Base-by-base conservation (phyloP, 1,139 yeast genomes). In the Pichia sp. region DNA sequence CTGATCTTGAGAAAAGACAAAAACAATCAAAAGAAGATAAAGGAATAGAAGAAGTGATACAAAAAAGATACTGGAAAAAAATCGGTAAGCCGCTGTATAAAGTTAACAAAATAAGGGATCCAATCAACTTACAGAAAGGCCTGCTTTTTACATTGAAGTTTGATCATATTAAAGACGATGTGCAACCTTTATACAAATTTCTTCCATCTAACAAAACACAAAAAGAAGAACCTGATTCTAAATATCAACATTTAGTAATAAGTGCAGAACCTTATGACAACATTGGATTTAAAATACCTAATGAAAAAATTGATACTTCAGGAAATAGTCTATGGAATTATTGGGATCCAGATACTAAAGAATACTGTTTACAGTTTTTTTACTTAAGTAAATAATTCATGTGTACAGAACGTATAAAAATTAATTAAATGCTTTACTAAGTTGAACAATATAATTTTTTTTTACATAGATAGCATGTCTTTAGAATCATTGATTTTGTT, bases 191-290 rank as follows among this genome's bases (percentile, higher is more conserved):
- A 43, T 82, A 79, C 59, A 68, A 95, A 42, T 65, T 87, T 47
- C 83, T 87, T 90, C 77, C 85, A 35, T 75, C 80, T 41, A 84
- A 73, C 57, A 95, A 87, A 59, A 82, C 84, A 46, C 67, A 74
- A 20, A 63, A 72, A 2, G 82, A 69, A 29, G 59, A 67, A 4
- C 66, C 67, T 8, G 70, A 73, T 49, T 68, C 72, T 42, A 56
- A 64, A 45, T 64, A 64, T 62, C 95, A 84, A 61, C 86, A 82
- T 57, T 58, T 87, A 51, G 76, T 87, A n/a, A 63, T 87, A 0
- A 78, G 87, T 26, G 94, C 86, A 0, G 95, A 86, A 58, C 96
- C 96, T 1, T 87, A 86, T 61, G 92, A 86, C 48, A 84, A 82
- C 44, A 69, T 85, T 16, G 83, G 81, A 3, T 69, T 87, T 51